Evolutionary conservation across 768 basidiomycete genomes (phyloP), one percentile per base, ranked within the genome.

Genomic region (Rhodotorula paludigena): DNA sequence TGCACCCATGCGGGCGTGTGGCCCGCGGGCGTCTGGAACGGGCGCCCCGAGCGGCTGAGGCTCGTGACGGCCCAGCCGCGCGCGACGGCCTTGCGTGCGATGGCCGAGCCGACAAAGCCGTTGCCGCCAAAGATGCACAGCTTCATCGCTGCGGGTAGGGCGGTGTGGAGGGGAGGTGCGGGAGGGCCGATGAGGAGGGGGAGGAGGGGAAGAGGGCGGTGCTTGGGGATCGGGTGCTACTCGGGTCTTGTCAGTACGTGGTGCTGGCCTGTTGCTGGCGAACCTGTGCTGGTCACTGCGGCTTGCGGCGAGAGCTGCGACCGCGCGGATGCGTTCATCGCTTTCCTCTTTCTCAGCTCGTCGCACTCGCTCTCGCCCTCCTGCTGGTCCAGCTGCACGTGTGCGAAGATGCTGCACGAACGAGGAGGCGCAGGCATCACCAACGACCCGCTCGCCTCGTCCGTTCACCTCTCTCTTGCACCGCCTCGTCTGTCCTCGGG

Each of bases 91-190:
- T 86, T 84, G 75, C 84, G 88, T 79, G 93, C 97, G 38, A 99
- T 85, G 7, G 92, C 89, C 35, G 96, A 97, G 58, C 96, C 94
- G 75, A 99, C 86, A 81, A 96, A 98, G 10, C 96, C 96, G 80
- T 96, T 96, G 52, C 96, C 96, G n/a, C 96, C 96, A 3, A 98
- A 84, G 48, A 99, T 91, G n/a, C 97, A 85, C 44, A 97, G 11
- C 54, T 55, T 55, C 54, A 55, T 55, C 38, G n/a, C 5, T 12
- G 5, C n/a, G n/a, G n/a, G n/a, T n/a, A 9, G 32, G 30, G 21
- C 2, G 28, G 30, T 30, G 23, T 36, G 23, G 42, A 3, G 18
- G 49, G 36, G 6, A 18, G 18, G 18, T 39, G 16, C 6, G 18
- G 35, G 54, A 55, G 38, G 54, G 35, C 16, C 32, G 53, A 7